These are phyloP conservation scores for Arabidopsis arenosa DNA, from an alignment of 345 rosid species.

Conservation along the genomic window DNA sequence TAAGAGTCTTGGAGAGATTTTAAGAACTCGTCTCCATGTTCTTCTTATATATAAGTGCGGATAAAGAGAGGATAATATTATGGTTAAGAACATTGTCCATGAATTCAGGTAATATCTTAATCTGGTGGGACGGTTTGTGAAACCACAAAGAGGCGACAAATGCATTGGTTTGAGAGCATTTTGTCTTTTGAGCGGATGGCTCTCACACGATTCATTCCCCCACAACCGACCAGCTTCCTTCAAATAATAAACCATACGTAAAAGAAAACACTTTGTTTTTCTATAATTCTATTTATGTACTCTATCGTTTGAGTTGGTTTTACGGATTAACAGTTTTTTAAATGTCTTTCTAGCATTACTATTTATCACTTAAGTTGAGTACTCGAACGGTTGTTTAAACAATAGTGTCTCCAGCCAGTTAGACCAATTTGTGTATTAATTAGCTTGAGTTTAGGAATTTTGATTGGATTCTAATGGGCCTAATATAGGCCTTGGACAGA, in stretches of 20 bases:
- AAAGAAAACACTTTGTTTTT: constrained; percentile 23
- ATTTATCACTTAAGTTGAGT: constrained; percentile 17
- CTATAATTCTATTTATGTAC: constrained; percentile 19
- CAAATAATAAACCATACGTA: constrained; percentile 28
- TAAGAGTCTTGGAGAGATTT: constrained; percentile 26
- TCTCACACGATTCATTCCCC: constrained; percentile 40
- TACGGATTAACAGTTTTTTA: constrained; percentile 7
- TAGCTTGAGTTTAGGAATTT: not conserved
- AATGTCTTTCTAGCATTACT: constrained; percentile 11
- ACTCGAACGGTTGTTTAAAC: constrained; percentile 1
- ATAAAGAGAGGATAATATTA: not conserved
- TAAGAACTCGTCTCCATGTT: constrained; percentile 44
- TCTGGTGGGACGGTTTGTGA: constrained; percentile 44
- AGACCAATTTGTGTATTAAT: not conserved
- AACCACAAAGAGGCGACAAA: constrained; percentile 39
- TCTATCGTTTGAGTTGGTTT: constrained; percentile 22
- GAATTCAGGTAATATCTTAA: constrained; percentile 35
- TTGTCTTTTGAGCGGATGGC: constrained; percentile 35
- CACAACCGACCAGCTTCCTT: constrained; percentile 43
- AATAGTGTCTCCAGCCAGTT: not conserved
- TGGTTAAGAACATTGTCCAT: constrained; percentile 30
- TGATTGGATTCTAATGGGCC: not conserved
- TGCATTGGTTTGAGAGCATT: constrained; percentile 39
- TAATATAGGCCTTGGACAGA: not conserved
- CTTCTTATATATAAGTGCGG: constrained; percentile 11